Base-by-base conservation (phyloP, 2,329 filamentous ascomycete genomes). In the Hypoxylon sp. region DNA sequence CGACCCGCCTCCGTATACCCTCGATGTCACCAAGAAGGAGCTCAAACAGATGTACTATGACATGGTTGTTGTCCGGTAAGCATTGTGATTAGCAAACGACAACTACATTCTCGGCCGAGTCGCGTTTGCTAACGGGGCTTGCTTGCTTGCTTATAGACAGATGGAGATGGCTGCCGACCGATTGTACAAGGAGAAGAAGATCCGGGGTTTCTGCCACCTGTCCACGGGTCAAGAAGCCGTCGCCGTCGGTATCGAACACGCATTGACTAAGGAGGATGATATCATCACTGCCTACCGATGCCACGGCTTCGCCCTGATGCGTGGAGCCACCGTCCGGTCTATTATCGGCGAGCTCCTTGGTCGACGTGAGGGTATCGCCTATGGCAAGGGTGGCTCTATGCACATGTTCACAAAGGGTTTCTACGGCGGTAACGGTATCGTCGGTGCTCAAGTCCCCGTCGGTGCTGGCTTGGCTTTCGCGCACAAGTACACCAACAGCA, bases 101-200 rank as follows among this genome's bases (percentile, higher is more conserved):
- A 32, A 5, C 32, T 23, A 14, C 21, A 10, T 52, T 38, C 32
- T 52, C 57, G 57, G 53, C 52, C 34, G 19, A 55, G 28, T 57
- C 36, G 56, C 63, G n/a, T 50, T 66, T 64, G 57, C 67, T 69
- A 60, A 63, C 34, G 28, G 10, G 10, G 43, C 19, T 36, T n/a
- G 38, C 23, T 23, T 46, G 52, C 17, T n/a, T 58, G 32, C 19
- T 45, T 70, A 61, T 76, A 97, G 94, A 85, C 96, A 97, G 82
- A 97, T 99, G 96, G 96, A 99, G 85, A 97, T 99, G 95, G 94
- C 95, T 74, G 94, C 96, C 85, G 96, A 99, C 81, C 90, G 95
- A 80, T 87, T 99, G 79, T 99, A 99, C 93, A 99, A 99, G 88
- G 96, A 98, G 87, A 99, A 99, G 91, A 98, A 99, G 89, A 98